phyloP scores from a whole-genome alignment of 345 rosid species.

The Balakata baccata region DNA sequence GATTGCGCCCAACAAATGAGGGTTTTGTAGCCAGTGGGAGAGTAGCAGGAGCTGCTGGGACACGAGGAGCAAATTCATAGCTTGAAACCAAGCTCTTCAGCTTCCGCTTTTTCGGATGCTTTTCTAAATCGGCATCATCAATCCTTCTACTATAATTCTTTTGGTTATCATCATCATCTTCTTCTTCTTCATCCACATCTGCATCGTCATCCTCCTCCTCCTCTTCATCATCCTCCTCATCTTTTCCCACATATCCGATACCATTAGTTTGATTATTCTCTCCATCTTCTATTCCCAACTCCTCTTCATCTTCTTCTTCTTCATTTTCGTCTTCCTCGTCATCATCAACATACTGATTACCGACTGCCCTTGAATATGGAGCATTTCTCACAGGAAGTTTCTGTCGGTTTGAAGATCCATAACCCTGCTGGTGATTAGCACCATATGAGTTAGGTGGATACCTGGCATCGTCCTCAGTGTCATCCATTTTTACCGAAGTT shows the following conservation, averaged over 20 bases:
- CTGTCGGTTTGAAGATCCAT: conserved; percentile 47
- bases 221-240: conserved; percentile 32
- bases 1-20: conserved; percentile 57
- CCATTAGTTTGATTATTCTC: conserved; percentile 41
- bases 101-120: conserved; percentile 72
- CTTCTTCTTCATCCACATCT: conserved; percentile 32
- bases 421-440: conserved; percentile 38
- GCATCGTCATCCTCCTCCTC: conserved; percentile 24
- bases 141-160: conserved; percentile 25
- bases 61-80: conserved; percentile 83
- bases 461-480: conserved; percentile 66
- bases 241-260: conserved; percentile 32
- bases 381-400: conserved; percentile 51
- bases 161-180: conserved; percentile 34
- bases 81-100: conserved; percentile 62
- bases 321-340: conserved; percentile 41
- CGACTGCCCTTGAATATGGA: conserved; percentile 32
- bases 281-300: conserved; percentile 41
- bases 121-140: conserved; percentile 39
- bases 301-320: conserved; percentile 32
- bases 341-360: conserved; percentile 33
- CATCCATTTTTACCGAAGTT: conserved; percentile 52
- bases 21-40: conserved; percentile 34
- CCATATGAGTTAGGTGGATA: conserved; percentile 56
- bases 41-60: conserved; percentile 36